Base-by-base conservation (phyloP, 345 rosid genomes). In the Brassica carinata region DNA sequence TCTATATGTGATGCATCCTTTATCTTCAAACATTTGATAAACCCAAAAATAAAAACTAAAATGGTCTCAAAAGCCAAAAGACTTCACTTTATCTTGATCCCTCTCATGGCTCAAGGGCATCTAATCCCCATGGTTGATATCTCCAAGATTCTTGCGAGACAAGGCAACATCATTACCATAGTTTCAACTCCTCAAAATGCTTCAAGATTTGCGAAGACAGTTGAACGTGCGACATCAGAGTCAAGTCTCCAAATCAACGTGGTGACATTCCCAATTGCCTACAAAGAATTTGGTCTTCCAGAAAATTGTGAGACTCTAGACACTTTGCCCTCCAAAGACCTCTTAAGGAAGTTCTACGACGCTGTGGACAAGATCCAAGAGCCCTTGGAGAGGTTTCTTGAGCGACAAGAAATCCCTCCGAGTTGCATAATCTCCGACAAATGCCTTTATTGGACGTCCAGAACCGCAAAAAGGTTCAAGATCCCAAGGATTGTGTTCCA, bases 91-190 rank as follows among this genome's bases (percentile, higher is more conserved):
- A 85, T 92, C 27, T 63, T 94, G 58, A 71, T 92, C 75, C 98
- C 95, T 2, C 86, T 94, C 45, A 83, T 90, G 92, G 90, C 95
- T 2, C 98, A 89, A 76, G 98, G 98, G 2, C 97, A 92, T 83
- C 87, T 87, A 79, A 90, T 94, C 64, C 97, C 96, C 4, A 76
- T 93, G 86, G 83, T 91, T 31, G 98, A 93, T 77, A 87, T 91
- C 80, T 92, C 90, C 6, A 82, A 78, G 58, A 81, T 89, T 63
- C 87, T 93, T 14, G 90, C 92, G 7, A 43, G 74, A 64, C 86
- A 85, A 10, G 93, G 93, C 1, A 87, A 69, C 57, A 64, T 74
- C n/a, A 87, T 92, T 0, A 94, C 88, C 83, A 61, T 94, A 8
- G 78, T 89, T 81, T 87, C 94, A 1, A 94, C 97, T 14, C 92